Evolutionary conservation across 169 alveolate species (phyloP), one percentile per base, ranked within the genome.

Genomic region (Fabrea salina): DNA sequence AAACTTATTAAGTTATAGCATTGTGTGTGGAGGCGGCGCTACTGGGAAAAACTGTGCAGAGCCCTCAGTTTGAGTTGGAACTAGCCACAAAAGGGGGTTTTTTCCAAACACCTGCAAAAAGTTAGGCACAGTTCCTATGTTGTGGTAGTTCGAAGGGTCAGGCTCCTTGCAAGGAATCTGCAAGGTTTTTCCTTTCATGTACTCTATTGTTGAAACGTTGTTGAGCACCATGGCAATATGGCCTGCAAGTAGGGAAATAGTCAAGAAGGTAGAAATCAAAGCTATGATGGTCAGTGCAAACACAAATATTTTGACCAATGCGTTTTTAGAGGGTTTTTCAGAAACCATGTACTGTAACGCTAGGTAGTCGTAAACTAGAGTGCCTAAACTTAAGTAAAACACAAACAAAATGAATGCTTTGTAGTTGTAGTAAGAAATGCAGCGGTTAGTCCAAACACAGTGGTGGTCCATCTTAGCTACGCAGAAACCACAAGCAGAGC

Each of bases 381-480:
- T 47, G n/a, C 78, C 78, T 7, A 37, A 19, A 1, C 30, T 16
- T 13, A 68, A 30, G 30, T 40, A 68, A 8, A 33, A 57, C 16
- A 68, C 19, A 47, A 43, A 68, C 19, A 40, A 33, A 11, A 68
- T n/a, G 44, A 68, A 68, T 25, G 78, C 19, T 49, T 82, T 82
- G 82, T 89, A 90, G 83, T 92, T 92, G 27, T 71, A 40, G 39
- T 72, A 50, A 22, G 97, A 97, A 11, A 90, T 91, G 82, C 97
- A 93, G 75, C 89, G 85, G 77, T 94, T 92, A 41, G 94, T 86
- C 96, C 96, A 95, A 59, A 85, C 89, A 85, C 98, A 95, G 82
- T 95, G 98, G 49, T 93, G 97, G 58, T 93, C 97, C 68, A 90
- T 92, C 57, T 90, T 91, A 43, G 74, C 88, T 57, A 92, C 86